Conservation (phyloP, 2,329 filamentous ascomycete genomes). For the Colletotrichum spaethianum region DNA sequence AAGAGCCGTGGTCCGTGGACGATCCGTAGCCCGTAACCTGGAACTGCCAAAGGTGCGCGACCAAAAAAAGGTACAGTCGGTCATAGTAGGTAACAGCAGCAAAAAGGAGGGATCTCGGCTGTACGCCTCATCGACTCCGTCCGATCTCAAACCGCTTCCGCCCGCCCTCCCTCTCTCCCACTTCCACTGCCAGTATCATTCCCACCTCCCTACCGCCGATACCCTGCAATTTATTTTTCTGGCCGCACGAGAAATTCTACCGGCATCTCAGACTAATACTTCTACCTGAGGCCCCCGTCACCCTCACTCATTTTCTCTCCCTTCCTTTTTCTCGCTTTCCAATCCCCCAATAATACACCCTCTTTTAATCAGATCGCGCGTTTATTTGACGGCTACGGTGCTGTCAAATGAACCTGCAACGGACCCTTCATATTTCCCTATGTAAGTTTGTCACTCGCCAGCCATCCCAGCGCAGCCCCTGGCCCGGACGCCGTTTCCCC, state of each 20-base stretch:
- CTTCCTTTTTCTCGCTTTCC: conserved; percentile 26
- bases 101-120: conserved; percentile 13
- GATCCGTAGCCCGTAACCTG: not conserved
- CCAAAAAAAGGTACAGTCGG: not conserved
- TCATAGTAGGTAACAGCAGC: too few relatives aligned
- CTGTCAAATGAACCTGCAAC: conserved; percentile 99
- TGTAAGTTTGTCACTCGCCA: conserved; percentile 62
- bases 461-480: not conserved
- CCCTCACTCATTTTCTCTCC: not conserved
- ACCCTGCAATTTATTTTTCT: conserved; percentile 10
- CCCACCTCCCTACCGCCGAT: conserved; percentile 6
- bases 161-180: not conserved
- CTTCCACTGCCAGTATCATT: not conserved
- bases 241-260: conserved; percentile 27
- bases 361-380: conserved; percentile 70
- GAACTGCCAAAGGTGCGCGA: conserved; percentile 3
- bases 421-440: conserved; percentile 71
- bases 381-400: conserved; percentile 87
- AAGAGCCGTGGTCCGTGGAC: conserved; percentile 11
- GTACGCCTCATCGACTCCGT: conserved; percentile 37
- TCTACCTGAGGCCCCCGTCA: conserved; percentile 36
- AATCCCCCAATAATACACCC: conserved; percentile 46
- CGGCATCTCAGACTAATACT: conserved; percentile 33
- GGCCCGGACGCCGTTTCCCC: not conserved
- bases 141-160: conserved; percentile 30